Conservation (phyloP, 768 basidiomycete genomes). For the Leccinum sublutescens region DNA sequence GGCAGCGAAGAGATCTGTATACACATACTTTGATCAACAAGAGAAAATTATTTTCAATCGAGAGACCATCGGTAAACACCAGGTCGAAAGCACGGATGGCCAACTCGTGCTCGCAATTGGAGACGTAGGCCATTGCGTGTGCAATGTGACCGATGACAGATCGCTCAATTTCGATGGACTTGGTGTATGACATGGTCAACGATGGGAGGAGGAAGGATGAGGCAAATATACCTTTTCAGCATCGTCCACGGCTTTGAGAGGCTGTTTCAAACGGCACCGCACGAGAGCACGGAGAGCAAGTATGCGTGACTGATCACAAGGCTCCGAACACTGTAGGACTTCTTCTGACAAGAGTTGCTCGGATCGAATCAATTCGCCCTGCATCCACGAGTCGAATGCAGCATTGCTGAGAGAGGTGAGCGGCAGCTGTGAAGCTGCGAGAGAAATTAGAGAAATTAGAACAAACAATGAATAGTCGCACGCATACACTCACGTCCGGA, state of each 20-base stretch:
- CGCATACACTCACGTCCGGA: not conserved
- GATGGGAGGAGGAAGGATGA: not conserved
- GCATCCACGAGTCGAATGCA: slow-evolving; percentile 1
- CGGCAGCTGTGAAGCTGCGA: not conserved
- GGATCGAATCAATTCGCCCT: not conserved
- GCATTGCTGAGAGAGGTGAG: not conserved
- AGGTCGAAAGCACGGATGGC: not conserved
- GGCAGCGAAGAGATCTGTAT: not conserved
- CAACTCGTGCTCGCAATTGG: not conserved
- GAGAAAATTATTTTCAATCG: not conserved
- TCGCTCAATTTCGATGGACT: not conserved
- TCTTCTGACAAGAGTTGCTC: slow-evolving; percentile 6
- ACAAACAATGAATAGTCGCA: not conserved
- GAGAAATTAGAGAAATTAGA: not conserved
- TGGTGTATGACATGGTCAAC: not conserved
- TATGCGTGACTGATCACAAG: not conserved
- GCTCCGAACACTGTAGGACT: not conserved
- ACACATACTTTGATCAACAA: not conserved
- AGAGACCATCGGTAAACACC: not conserved
- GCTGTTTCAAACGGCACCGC: not conserved
- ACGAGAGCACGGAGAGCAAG: slow-evolving; percentile 5
- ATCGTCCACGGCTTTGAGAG: not conserved
- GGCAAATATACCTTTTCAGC: not conserved
- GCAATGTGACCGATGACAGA: not conserved
- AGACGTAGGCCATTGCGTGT: not conserved